Percentiles rank a stretch among this genome's conserved stretches.
Evolutionary conservation across 768 basidiomycete species (phyloP).

Genomic region (Tulasnella sp.): DNA sequence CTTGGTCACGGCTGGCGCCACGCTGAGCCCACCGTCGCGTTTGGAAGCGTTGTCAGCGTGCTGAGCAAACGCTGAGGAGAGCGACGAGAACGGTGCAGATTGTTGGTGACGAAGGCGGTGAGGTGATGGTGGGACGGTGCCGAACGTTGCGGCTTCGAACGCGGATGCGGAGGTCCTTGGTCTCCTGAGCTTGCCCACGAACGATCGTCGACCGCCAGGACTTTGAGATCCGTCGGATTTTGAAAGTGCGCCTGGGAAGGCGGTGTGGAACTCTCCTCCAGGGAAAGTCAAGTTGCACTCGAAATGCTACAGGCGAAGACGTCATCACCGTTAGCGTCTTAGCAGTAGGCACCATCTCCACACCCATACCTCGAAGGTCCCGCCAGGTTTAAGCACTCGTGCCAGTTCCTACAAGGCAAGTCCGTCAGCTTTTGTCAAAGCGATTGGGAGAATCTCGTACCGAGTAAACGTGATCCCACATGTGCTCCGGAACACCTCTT

Average conservation of each 20-base stretch:
- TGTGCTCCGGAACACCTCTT: constrained; percentile 71
- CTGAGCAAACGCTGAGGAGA: not conserved
- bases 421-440: constrained; percentile 45
- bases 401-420: constrained; percentile 39
- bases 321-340: too few species aligned
- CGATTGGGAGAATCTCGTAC: constrained; percentile 30
- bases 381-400: constrained; percentile 70
- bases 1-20: not conserved
- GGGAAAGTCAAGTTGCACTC: constrained; percentile 76
- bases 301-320: constrained; percentile 35
- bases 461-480: constrained; percentile 69
- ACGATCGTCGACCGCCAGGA: not conserved
- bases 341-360: too few species aligned
- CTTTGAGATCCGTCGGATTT: not conserved
- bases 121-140: not conserved
- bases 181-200: constrained; percentile 8
- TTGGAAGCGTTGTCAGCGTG: not conserved
- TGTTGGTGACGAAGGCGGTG: not conserved
- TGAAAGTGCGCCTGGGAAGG: not conserved
- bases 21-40: not conserved
- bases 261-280: constrained; percentile 41
- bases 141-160: not conserved
- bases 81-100: constrained; percentile 4
- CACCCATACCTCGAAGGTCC: constrained; percentile 57
- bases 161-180: not conserved